These are phyloP conservation scores for Botrytis galanthina DNA, from an alignment of 2,329 filamentous ascomycete species.

Conservation along the genomic window DNA sequence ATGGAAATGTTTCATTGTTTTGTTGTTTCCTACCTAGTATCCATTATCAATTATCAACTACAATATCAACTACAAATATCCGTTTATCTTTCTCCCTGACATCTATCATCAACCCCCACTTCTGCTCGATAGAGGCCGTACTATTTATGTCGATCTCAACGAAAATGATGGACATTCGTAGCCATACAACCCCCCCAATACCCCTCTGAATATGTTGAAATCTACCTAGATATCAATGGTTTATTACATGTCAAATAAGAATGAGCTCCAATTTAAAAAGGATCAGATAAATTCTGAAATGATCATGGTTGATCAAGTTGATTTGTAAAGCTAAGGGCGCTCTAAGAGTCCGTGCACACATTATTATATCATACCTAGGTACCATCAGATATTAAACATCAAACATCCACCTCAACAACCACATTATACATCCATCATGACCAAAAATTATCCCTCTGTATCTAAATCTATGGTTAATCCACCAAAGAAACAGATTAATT, in stretches of 20 bases:
- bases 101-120: background rate
- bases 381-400: background rate
- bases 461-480: background rate
- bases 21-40: background rate
- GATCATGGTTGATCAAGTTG: background rate
- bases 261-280: too few species aligned
- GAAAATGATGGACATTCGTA: too few species aligned
- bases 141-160: too few species aligned
- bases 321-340: background rate
- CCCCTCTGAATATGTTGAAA: too few species aligned
- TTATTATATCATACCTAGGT: background rate
- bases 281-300: too few species aligned
- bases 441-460: background rate
- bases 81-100: background rate
- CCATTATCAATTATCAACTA: background rate
- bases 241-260: too few species aligned
- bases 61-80: background rate
- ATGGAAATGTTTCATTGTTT: background rate
- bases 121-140: background rate
- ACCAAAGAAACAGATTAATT: conserved; percentile 50
- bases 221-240: too few species aligned
- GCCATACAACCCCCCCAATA: too few species aligned
- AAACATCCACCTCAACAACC: background rate
- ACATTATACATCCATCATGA: background rate
- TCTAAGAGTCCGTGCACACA: background rate